These are phyloP conservation scores for Pseudocercospora macadamiae DNA, from an alignment of 2,329 filamentous ascomycete species.

Conservation along the genomic window DNA sequence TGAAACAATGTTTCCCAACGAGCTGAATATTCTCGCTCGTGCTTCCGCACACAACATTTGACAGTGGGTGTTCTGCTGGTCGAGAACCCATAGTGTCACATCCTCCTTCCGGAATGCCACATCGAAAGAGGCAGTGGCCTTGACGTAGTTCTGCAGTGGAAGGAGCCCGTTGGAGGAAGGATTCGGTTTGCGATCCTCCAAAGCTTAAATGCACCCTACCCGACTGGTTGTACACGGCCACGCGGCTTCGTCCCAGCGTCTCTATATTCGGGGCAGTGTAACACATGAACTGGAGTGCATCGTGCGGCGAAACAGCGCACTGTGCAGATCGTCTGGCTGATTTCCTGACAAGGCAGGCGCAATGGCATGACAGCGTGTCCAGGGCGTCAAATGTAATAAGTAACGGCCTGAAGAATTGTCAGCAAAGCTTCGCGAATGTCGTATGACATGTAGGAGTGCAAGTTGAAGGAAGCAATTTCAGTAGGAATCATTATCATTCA, in stretches of 20 bases:
- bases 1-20: not conserved
- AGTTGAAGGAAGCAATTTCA: slow-evolving; percentile 5
- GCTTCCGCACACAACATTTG: not conserved
- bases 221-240: not conserved
- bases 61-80: not conserved
- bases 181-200: not conserved
- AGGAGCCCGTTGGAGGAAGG: not conserved
- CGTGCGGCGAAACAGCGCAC: not conserved
- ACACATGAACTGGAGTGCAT: not conserved
- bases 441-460: too few relatives aligned
- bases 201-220: not conserved
- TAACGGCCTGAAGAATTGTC: not conserved
- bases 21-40: not conserved
- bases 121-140: not conserved
- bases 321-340: not conserved
- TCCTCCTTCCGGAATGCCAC: not conserved
- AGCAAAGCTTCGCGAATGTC: not conserved
- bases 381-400: not conserved
- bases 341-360: not conserved
- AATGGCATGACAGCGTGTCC: not conserved
- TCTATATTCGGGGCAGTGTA: not conserved
- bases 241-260: not conserved
- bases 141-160: not conserved
- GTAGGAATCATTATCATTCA: slow-evolving; percentile 27
- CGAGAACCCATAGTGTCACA: too few relatives aligned